Percentiles rank a stretch among this genome's conserved stretches.
These are phyloP conservation scores for Brettanomyces custersianus DNA, from an alignment of 805 yeast genomes.

Conservation along the genomic window DNA sequence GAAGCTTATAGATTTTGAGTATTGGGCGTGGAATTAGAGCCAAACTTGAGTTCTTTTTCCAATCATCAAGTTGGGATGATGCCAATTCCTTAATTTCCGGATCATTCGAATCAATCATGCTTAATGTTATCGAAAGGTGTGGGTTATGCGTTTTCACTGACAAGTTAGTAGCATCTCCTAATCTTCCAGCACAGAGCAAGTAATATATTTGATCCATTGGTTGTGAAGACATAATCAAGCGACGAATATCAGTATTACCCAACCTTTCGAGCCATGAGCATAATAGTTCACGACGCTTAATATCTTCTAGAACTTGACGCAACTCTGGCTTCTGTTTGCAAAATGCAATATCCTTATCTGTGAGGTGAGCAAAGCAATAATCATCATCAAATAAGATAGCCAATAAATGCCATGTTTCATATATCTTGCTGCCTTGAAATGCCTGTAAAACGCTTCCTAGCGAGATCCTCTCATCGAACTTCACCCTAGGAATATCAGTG, in stretches of 20 bases:
- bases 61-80: slow-evolving; percentile 48
- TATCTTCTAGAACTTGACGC: slow-evolving; percentile 10
- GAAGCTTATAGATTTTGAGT: slow-evolving; percentile 51
- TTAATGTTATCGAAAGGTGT: slow-evolving; percentile 62
- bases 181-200: slow-evolving; percentile 42
- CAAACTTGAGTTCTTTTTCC: slow-evolving; percentile 41
- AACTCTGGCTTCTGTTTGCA: slow-evolving; percentile 6
- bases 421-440: slow-evolving; percentile 13
- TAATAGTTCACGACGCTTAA: slow-evolving; percentile 36
- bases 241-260: slow-evolving; percentile 27
- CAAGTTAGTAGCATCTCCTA: slow-evolving; percentile 49
- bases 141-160: slow-evolving; percentile 56
- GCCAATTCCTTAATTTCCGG: slow-evolving; percentile 49
- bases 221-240: slow-evolving; percentile 11
- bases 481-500: slow-evolving; percentile 30
- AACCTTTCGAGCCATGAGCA: slow-evolving; percentile 48
- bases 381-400: slow-evolving; percentile 51
- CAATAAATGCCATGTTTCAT: slow-evolving; percentile 43
- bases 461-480: slow-evolving; percentile 20
- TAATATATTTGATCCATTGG: slow-evolving; percentile 42
- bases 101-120: slow-evolving; percentile 67
- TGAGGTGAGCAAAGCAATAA: slow-evolving; percentile 11
- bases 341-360: slow-evolving; percentile 2
- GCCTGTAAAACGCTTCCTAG: slow-evolving; percentile 21
- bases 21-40: slow-evolving; percentile 44